Evolutionary conservation across 805 yeast genomes (phyloP), one percentile per base, ranked within the genome.

Genomic region (Metschnikowia gelsemii): DNA sequence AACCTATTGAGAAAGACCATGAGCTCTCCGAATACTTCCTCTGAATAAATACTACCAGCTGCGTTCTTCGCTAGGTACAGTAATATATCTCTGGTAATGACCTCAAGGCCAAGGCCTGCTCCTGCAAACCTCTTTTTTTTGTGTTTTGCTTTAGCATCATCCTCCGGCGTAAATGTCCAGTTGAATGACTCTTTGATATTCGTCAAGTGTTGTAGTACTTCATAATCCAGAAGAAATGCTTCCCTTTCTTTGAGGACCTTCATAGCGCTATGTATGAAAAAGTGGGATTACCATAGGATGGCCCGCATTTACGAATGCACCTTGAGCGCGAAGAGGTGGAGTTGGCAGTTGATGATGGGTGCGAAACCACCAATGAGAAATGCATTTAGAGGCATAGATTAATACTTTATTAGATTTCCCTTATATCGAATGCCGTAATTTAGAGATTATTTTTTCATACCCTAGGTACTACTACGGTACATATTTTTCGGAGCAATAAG

Each of bases 191-290:
- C 58, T 52, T 79, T 79, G 11, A 77, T 63, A 9, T 63, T 76
- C 9, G 63, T 58, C 28, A 84, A 59, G 46, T 81, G 85, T 35
- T 70, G 64, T 32, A 70, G 63, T 1, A 84, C 89, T 59, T 84
- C 93, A 47, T 63, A 76, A 57, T 84, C 80, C 32, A 87, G 76
- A 25, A 85, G 64, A 43, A 84, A 69, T 42, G 75, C 72, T 32
- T 79, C 84, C 43, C 88, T 62, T 29, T 70, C 63, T 19, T 62
- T 68, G 38, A 74, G 70, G 32, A 80, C 63, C 69, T 79, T 68
- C 72, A 20, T 62, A 64, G 27, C 12, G 18, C 14, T 14, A 4
- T 30, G 26, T 9, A n/a, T 28, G 18, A 21, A 14, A 9, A 35
- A 13, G 7, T 20, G 8, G 12, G 20, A 20, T 2, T 29, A 13